Evolutionary conservation across 768 basidiomycete genomes (phyloP), one percentile per base, ranked within the genome.

Genomic region (Calocybe indica): DNA sequence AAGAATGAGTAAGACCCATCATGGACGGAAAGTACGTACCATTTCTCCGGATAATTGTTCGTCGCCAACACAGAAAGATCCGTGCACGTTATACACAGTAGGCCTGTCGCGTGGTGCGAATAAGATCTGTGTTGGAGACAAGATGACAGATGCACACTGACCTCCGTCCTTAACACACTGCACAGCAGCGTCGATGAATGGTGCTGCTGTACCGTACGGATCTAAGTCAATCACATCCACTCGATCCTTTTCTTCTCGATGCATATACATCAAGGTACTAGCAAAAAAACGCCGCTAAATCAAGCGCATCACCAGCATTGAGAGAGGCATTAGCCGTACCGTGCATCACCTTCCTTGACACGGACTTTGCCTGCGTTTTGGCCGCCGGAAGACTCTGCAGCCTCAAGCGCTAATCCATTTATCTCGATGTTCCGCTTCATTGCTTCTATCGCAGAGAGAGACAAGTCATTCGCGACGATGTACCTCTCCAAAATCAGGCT

Each of bases 161-260:
- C 94, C 95, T 62, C 89, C 93, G 54, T 94, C 93, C 31, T 81
- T 79, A 7, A 96, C 73, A 48, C 81, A 82, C 57, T 97, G 93
- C 11, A 99, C 83, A 0, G 95, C 93, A 14, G 85, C 85, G 56
- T 99, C 96, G 28, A 99, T 85, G 62, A 99, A 99, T 2, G 95
- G 96, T 4, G 92, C 87, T 0, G 96, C 96, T 7, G 92, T 95
- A 1, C 96, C 96, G 58, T 98, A 99, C 0, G 96, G 96, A 62
- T 99, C 96, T 28, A 99, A 77, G 62, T 99, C 96, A n/a, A 99
- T 83, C 29, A 90, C 90, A 53, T 98, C 94, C 13, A 97, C 93
- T 2, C 85, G 80, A 8, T 73, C 66, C 40, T 72, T 76, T 44
- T 83, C 83, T 29, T 80, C 72, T 35, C 93, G 83, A 59, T 93